Percentiles rank a stretch among this genome's conserved stretches.
Conservation (phyloP, 2,329 filamentous ascomycete genomes). For the Exserohilum turcica region DNA sequence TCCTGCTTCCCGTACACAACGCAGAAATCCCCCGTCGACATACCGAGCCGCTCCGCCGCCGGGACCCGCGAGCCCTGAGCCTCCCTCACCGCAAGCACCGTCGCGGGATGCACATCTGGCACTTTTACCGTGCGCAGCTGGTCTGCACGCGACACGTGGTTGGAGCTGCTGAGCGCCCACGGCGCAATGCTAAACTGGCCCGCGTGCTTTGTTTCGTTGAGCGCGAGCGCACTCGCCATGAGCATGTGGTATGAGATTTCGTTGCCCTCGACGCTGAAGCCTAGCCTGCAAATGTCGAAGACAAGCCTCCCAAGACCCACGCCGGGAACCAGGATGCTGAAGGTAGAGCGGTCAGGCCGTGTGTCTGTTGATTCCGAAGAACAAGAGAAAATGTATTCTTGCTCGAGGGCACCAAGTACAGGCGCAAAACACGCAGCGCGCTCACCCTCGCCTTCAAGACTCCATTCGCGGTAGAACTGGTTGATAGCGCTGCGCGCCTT, state of each 20-base stretch:
- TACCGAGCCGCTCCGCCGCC: slow-evolving; percentile 75
- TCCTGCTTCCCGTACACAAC: slow-evolving; percentile 75
- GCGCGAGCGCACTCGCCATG: slow-evolving; percentile 77
- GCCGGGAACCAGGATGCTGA: slow-evolving; percentile 82
- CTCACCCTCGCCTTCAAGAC: slow-evolving; percentile 74
- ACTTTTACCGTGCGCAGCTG: slow-evolving; percentile 76
- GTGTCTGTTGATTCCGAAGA: neutral
- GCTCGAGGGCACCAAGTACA: slow-evolving; percentile 68
- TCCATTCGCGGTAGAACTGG: slow-evolving; percentile 97
- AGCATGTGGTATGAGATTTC: slow-evolving; percentile 96
- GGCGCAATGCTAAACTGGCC: slow-evolving; percentile 77
- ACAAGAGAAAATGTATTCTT: slow-evolving; percentile 44
- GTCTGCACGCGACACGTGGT: slow-evolving; percentile 73
- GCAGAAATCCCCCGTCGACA: slow-evolving; percentile 92
- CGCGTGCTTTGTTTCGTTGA: slow-evolving; percentile 67
- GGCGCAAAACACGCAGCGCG: slow-evolving; percentile 77
- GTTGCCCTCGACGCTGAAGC: slow-evolving; percentile 83
- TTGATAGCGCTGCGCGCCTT: slow-evolving; percentile 91
- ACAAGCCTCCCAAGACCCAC: slow-evolving; percentile 87
- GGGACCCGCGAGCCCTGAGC: slow-evolving; percentile 23
- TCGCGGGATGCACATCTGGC: slow-evolving; percentile 69
- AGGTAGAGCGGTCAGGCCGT: slow-evolving; percentile 37
- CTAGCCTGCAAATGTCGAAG: slow-evolving; percentile 77
- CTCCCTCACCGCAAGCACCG: slow-evolving; percentile 43
- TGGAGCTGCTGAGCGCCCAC: slow-evolving; percentile 87